phyloP scores from a whole-genome alignment of 768 basidiomycete species.

The Cystofilobasidium macerans region DNA sequence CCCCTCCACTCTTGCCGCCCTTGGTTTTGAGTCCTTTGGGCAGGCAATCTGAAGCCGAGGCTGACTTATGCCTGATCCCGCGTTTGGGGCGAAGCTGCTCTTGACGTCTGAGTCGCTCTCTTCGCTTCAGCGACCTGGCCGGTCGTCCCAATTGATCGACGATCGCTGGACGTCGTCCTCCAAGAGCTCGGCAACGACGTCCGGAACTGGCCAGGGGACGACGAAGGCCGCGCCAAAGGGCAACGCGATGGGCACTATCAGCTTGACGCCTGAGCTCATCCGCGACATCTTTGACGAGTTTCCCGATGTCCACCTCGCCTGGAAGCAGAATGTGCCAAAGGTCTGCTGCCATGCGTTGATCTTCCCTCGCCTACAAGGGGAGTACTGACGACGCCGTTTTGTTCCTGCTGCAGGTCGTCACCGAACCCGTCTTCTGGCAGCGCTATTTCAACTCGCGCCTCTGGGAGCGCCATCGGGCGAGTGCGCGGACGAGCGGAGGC shows the following conservation, averaged over 20 bases:
- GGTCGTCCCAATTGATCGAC: conserved; percentile 37
- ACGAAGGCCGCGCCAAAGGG: conserved; percentile 4
- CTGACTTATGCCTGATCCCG: not conserved
- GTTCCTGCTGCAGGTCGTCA: conserved; percentile 40
- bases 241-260: conserved; percentile 22
- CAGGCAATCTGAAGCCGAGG: too few species aligned
- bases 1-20: not conserved
- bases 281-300: conserved; percentile 97
- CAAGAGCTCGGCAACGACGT: not conserved
- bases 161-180: conserved; percentile 40
- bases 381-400: conserved; percentile 2
- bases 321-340: conserved; percentile 81
- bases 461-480: conserved; percentile 89
- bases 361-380: not conserved
- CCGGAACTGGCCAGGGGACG: not conserved
- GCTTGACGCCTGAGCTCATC: conserved; percentile 50
- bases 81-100: conserved; percentile 48
- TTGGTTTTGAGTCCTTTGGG: not conserved
- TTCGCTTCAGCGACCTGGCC: conserved; percentile 36
- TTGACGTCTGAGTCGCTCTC: conserved; percentile 49
- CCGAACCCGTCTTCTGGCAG: conserved; percentile 88
- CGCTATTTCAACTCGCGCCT: conserved; percentile 93
- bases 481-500: conserved; percentile 69
- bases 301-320: conserved; percentile 84
- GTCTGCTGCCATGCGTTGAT: conserved; percentile 37